Evolutionary conservation across 2,329 filamentous ascomycete genomes (phyloP), one percentile per base, ranked within the genome.

Genomic region (Phialemoniopsis sp.): DNA sequence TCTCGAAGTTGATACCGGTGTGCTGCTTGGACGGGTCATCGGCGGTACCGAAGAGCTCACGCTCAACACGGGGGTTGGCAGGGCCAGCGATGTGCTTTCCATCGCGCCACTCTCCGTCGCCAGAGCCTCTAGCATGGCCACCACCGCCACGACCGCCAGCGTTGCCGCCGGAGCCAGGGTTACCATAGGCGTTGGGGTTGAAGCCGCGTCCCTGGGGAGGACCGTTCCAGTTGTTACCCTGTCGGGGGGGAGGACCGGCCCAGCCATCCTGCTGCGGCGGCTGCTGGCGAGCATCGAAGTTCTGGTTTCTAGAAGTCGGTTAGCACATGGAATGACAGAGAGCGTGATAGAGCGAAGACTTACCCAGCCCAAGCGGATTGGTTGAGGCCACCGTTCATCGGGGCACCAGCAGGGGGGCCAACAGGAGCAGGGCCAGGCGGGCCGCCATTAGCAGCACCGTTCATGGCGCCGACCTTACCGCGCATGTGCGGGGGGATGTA

Each of bases 1-100:
- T 98, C 73, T 95, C 85, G 63, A 98, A 98, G 80, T 98, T 98
- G 85, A 98, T 97, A 68, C 93, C 93, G 28, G 89, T 96, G 58
- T 94, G 87, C 66, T 95, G 87, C 78, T 96, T 97, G 51, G 85
- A 82, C 47, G 91, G 89, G 59, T 97, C 93, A 64, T 97, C 91
- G 54, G 84, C 73, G 37, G 85, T 74, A 58, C 93, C 93, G 63
- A 96, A 98, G 38, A 98, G 85, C 61, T 98, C 93, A 55, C 90
- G 90, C 78, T 98, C 93, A 34, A 95, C 51, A 54, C 91, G 89
- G 48, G 84, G 78, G 72, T 97, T 97, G 54, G 84, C 66, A 47
- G 90, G 89, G 42, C 93, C 93, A 44, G 91, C 79, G 55, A 96
- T 73, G 72, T 98, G 93, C 77, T 97, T 95, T 66, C 93, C 93